Evolutionary conservation across 1,284 basidiomycete genomes (phyloP), one percentile per base, ranked within the genome.

Genomic region (Ganoderma lucidum): DNA sequence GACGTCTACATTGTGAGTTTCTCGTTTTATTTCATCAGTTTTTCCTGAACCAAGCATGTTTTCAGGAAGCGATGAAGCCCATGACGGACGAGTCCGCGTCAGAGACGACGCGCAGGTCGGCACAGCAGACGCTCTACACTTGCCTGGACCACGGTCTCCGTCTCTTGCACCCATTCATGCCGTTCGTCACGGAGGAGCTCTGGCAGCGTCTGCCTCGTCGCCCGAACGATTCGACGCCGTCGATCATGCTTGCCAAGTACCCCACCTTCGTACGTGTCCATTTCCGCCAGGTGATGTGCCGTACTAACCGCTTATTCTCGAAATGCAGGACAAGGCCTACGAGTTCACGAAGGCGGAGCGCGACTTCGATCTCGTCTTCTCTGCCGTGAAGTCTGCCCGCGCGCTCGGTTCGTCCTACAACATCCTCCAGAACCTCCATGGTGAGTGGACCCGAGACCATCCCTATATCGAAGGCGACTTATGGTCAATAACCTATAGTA

Each of bases 121-220:
- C 97, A 15, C 97, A 98, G 80, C 95, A 99, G 82, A 99, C 97
- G 0, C 84, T 99, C 60, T 99, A 99, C 81, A 97, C 94, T 15
- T 97, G 96, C 79, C 86, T 99, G 53, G 98, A 99, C 76, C 83
- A 92, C 68, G 98, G 97, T 14, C 85, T 99, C 64, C 90, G 92
- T 62, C 85, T 99, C 10, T 85, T 99, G 15, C 98, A 99, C 81
- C 97, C 98, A 1, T 97, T 99, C 85, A 99, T 99, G 98, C 98
- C 98, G 1, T 99, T 93, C 81, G 96, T 99, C 56, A 99, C 97
- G 1, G 98, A 99, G 82, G 98, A 99, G 81, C 84, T 99, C 23
- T 99, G 98, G 98, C 98, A 99, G 80, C 90, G 97, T 56, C 85
- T 99, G 12, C 96, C 97, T 0, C 86, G 96, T 15, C 86, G 97